A percentile compares a stretch with the other conserved stretches of the same genome.
Conservation (phyloP, 257 asterid species). For the Avicennia marina region DNA sequence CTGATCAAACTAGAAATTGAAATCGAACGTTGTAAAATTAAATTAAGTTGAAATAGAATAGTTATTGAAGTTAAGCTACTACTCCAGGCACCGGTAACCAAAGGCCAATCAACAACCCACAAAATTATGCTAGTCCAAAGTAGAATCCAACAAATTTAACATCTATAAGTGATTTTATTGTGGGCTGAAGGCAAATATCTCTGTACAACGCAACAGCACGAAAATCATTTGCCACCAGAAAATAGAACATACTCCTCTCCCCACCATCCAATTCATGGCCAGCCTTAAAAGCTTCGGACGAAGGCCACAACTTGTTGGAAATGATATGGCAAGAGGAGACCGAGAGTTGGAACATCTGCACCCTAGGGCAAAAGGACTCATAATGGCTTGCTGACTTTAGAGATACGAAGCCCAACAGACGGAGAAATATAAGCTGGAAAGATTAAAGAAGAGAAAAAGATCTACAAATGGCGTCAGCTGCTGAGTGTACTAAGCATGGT, state of each 20-base stretch:
- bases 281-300: conserved; percentile 25
- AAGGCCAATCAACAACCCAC: conserved; percentile 12
- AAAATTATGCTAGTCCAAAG: conserved; percentile 15
- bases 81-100: too few relatives aligned
- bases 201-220: conserved; percentile 13
- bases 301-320: conserved; percentile 15
- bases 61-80: too few relatives aligned
- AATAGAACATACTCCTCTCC: background rate
- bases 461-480: conserved; percentile 13
- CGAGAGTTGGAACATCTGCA: conserved; percentile 27
- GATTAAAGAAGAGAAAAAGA: conserved; percentile 4
- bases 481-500: background rate
- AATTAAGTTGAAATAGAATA: too few relatives aligned
- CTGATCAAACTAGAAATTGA: too few relatives aligned
- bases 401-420: conserved; percentile 1
- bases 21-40: too few relatives aligned
- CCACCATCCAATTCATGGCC: conserved; percentile 1
- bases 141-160: conserved; percentile 21
- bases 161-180: conserved; percentile 35
- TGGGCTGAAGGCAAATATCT: background rate
- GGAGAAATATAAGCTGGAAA: too few relatives aligned
- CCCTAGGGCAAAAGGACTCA: conserved; percentile 15
- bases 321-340: conserved; percentile 16
- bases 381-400: conserved; percentile 8
- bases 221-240: conserved; percentile 29